A percentile compares a stretch with the other conserved stretches of the same genome.
These are phyloP conservation scores for Scenedesmus sp. DNA, from an alignment of 163 green algal genomes.

Conservation along the genomic window DNA sequence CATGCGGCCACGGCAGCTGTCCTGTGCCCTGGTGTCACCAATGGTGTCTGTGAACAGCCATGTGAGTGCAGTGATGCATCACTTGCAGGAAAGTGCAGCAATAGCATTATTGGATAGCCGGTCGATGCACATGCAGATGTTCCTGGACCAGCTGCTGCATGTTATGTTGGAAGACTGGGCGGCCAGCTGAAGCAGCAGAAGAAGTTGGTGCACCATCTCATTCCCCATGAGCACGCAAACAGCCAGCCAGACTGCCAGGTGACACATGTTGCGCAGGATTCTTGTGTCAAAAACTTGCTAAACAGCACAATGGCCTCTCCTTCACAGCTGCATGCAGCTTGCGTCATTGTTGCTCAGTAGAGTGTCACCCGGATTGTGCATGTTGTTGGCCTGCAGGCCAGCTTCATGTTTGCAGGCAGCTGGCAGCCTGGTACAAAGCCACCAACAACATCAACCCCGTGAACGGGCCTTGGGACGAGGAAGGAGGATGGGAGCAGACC, in stretches of 20 bases:
- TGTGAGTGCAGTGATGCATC: not conserved
- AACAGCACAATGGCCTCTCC: too few species aligned
- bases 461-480: slow-evolving; percentile 34
- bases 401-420: slow-evolving; percentile 3
- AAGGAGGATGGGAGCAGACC: slow-evolving; percentile 32
- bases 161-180: too few species aligned
- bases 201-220: too few species aligned
- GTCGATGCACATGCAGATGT: not conserved
- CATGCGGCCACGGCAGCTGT: not conserved
- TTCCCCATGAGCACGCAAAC: too few species aligned
- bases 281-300: too few species aligned
- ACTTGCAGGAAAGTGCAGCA: not conserved
- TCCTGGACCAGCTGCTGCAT: not conserved
- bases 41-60: not conserved
- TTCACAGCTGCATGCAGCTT: too few species aligned
- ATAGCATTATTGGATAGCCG: not conserved
- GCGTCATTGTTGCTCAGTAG: too few species aligned
- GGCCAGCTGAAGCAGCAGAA: too few species aligned
- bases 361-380: not conserved
- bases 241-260: too few species aligned
- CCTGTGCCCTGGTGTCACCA: not conserved
- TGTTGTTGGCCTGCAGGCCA: not conserved
- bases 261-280: too few species aligned
- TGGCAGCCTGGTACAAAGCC: slow-evolving; percentile 30
- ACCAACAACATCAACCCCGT: slow-evolving; percentile 30